Conservation (phyloP, 192 early-diverging fungal species). For the Dispira parvispora region DNA sequence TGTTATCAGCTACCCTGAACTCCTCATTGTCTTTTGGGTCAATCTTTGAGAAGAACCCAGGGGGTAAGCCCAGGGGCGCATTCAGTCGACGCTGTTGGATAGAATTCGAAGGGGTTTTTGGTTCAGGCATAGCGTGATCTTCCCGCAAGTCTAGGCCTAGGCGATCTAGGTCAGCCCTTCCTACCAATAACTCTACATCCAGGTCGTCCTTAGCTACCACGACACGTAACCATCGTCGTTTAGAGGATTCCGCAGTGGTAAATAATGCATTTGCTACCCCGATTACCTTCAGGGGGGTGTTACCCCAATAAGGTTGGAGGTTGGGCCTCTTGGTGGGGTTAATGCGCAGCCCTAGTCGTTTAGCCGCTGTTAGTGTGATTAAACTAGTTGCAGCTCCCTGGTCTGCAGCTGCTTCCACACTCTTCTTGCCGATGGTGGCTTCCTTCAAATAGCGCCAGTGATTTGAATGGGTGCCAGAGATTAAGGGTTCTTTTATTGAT, state of each 20-base stretch:
- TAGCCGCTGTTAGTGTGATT: neutral
- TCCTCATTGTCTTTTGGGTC: neutral
- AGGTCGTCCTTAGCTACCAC: neutral
- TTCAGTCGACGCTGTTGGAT: neutral
- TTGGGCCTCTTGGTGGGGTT: neutral
- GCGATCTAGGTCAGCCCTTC: neutral
- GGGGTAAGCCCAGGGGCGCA: neutral
- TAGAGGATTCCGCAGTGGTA: neutral
- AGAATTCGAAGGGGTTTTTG: neutral
- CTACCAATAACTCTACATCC: neutral
- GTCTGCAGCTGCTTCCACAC: conserved; percentile 1
- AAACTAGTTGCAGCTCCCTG: neutral
- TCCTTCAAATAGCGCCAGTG: neutral
- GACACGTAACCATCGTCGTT: neutral
- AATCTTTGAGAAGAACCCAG: neutral
- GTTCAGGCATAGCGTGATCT: neutral
- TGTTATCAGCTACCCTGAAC: neutral
- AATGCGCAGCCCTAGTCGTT: neutral
- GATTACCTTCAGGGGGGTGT: neutral
- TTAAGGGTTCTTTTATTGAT: neutral
- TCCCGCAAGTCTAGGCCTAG: neutral
- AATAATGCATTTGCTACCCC: neutral
- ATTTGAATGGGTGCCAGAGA: neutral
- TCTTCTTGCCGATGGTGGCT: neutral
- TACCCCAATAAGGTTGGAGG: neutral